Evolutionary conservation across 2,329 filamentous ascomycete genomes (phyloP), one percentile per base, ranked within the genome.

Genomic region (Colletotrichum falcatum): DNA sequence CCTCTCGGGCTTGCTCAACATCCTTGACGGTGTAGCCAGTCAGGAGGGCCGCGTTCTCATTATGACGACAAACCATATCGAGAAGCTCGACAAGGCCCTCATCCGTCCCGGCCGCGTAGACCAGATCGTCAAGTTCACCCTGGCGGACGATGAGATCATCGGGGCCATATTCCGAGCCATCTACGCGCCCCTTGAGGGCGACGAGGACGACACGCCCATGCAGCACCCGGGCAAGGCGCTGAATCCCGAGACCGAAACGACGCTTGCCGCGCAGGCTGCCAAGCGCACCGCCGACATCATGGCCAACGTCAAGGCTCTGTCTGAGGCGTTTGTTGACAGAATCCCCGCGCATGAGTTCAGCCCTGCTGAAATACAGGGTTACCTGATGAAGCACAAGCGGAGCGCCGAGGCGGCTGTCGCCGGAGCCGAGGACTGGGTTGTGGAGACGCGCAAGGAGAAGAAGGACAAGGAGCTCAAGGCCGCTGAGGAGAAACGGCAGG

Each of bases 1-100:
- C 0, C 85, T 96, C 2, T 94, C 92, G 0, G 92, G 92, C 0
- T 84, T 96, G 2, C 88, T 96, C 58, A 96, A 96, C 79, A 91
- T 93, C 56, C 90, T 96, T 49, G 93, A 97, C 74, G 92, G 94
- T 48, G 88, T 90, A 8, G 88, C 88, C 23, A 89, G 88, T 11
- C 87, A 90, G 72, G 89, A 91, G 75, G 88, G 88, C 8, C 85
- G 88, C n/a, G 83, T 90, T 6, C 83, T 90, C 18, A 86, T 90
- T 77, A 90, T 90, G 88, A 90, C 88, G 2, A 90, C 88, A n/a
- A 90, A 90, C 74, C 87, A 90, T 76, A 64, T 89, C 0, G 87
- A 90, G 72, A 88, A 88, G 75, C 83, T 90, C 11, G 88, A 90
- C 80, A 86, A 86, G 72, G 89, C 89, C 0, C 82, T 91, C 23